Percentiles rank a stretch among this genome's conserved stretches.
Conservation (phyloP, 345 rosid genomes). For the Cardamine resedifolia region DNA sequence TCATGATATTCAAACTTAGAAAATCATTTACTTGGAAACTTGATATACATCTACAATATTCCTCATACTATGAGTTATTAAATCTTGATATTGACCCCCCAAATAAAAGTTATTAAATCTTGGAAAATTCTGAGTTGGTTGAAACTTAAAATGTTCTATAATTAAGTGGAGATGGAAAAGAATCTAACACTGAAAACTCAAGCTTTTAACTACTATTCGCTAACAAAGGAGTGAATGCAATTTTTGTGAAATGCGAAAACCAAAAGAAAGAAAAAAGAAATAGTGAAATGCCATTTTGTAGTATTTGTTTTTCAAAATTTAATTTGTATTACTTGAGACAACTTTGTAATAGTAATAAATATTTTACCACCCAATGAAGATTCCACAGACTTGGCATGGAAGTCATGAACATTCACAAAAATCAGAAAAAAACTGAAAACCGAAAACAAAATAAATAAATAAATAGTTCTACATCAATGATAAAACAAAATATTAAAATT, state of each 20-base stretch:
- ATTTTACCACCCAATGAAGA: constrained; percentile 19
- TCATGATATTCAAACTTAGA: background rate
- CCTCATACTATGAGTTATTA: background rate
- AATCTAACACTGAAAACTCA: background rate
- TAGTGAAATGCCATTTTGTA: background rate
- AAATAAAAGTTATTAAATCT: background rate
- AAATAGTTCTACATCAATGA: background rate
- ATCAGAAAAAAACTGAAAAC: constrained; percentile 23
- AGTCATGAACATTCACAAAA: constrained; percentile 27
- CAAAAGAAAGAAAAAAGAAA: background rate
- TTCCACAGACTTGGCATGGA: constrained; percentile 31
- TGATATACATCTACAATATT: no score
- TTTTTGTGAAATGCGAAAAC: background rate
- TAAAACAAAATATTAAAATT: background rate
- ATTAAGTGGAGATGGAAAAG: background rate
- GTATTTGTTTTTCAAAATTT: background rate
- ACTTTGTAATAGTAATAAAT: background rate
- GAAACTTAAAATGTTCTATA: background rate
- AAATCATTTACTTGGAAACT: no score
- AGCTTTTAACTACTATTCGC: background rate
- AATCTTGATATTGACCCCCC: background rate
- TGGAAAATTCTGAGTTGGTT: background rate
- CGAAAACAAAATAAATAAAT: background rate
- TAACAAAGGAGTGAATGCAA: background rate
- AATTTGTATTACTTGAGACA: background rate